Evolutionary conservation across 2,329 filamentous ascomycete genomes (phyloP), one percentile per base, ranked within the genome.

Genomic region (Stagonosporopsis vannaccii): DNA sequence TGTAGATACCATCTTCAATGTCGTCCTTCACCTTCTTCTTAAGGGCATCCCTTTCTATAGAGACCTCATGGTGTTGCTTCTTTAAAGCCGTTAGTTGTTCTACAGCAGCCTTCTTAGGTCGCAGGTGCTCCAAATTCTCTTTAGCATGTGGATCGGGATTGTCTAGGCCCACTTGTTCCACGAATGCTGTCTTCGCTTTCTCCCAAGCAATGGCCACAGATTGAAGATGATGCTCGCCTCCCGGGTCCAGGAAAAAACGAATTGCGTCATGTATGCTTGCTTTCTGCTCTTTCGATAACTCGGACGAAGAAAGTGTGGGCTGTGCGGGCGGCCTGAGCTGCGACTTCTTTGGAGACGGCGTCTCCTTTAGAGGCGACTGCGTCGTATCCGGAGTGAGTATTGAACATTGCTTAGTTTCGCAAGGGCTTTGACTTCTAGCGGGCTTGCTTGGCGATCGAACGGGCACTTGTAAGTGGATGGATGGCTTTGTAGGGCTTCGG

Each of bases 11-110:
- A 0, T 62, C 62, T 33, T 72, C 62, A 7, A 74, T 51, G 36
- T 70, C 70, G 36, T 69, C 62, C 17, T 70, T 64, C n/a, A 75
- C 66, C 45, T 72, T 71, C 17, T 59, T 60, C 45, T 67, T 69
- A 13, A 73, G 47, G 12, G 59, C 53, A 33, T 65, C 60, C 26
- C 67, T 61, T 49, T 68, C 62, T 6, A 45, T 25, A 39, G 51
- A 53, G 25, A 68, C 41, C 19, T 64, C 52, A 4, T 68, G 59
- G 39, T 71, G 59, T 25, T 59, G 60, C 6, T 33, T 32, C 15
- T 68, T 68, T 19, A 74, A 37, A 6, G 26, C 13, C 1, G 67
- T 57, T 39, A 76, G 49, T 22, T 67, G 60, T 46, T 75, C 67
- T 1, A 75, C 41, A n/a, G 72, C 70, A 12, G 70, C 67, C 49